Percentiles rank a stretch among this genome's conserved stretches.
phyloP scores from a whole-genome alignment of 2,329 filamentous ascomycete genomes.

The Penicillium sp. region DNA sequence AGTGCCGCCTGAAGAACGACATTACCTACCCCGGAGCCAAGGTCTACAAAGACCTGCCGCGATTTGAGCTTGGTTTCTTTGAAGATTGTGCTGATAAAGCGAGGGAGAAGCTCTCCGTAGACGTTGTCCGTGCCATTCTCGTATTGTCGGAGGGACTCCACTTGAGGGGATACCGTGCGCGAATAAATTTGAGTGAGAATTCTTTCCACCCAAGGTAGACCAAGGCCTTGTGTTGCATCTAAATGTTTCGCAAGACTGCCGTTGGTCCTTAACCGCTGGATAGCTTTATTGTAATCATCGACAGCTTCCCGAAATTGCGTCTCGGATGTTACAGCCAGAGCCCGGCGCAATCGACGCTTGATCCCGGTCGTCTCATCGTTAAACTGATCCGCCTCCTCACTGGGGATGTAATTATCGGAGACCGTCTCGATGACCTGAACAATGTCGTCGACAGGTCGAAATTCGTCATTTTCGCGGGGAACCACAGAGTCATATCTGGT shows the following conservation, averaged over 20 bases:
- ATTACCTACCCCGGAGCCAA: conserved; percentile 94
- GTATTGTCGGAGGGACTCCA: conserved; percentile 80
- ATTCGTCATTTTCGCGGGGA: conserved; percentile 76
- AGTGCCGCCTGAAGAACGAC: conserved; percentile 92
- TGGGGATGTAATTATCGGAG: conserved; percentile 73
- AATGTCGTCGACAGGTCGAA: conserved; percentile 66
- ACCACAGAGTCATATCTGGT: conserved; percentile 70
- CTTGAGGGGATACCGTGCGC: conserved; percentile 85
- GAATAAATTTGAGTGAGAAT: conserved; percentile 88
- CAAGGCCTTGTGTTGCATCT: conserved; percentile 65
- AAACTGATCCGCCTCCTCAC: conserved; percentile 66
- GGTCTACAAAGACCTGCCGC: conserved; percentile 84
- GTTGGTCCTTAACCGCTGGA: conserved; percentile 65
- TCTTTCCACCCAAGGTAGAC: conserved; percentile 71
- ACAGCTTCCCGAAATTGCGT: conserved; percentile 73
- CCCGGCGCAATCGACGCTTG: conserved; percentile 73
- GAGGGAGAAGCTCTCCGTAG: conserved; percentile 87
- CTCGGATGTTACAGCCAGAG: conserved; percentile 65
- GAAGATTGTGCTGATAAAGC: conserved; percentile 81
- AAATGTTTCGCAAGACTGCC: conserved; percentile 73
- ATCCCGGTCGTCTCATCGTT: conserved; percentile 72
- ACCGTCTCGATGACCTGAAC: conserved; percentile 68
- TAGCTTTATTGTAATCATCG: conserved; percentile 71
- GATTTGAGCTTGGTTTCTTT: conserved; percentile 75
- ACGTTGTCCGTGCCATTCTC: conserved; percentile 89